phyloP scores from a whole-genome alignment of 345 rosid genomes.

The Mallotus nudiflorus region DNA sequence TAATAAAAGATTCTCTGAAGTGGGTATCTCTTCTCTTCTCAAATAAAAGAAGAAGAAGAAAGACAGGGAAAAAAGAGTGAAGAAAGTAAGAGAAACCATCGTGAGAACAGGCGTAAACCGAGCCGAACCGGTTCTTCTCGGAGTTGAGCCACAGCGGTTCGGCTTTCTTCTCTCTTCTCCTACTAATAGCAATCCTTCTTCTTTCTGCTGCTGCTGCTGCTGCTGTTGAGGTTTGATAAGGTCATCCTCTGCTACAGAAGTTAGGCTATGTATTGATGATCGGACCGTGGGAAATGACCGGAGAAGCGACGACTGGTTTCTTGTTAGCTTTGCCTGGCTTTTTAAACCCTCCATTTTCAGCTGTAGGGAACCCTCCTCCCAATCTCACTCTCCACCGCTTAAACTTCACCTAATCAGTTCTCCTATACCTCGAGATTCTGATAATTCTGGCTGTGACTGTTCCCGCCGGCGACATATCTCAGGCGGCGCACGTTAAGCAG shows the following conservation, averaged over 20 bases:
- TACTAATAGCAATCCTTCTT: slow-evolving; percentile 20
- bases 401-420: neutral
- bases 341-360: slow-evolving; percentile 57
- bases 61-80: slow-evolving; percentile 46
- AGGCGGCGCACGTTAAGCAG: slow-evolving; percentile 40
- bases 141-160: slow-evolving; percentile 44
- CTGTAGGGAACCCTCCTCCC: too few species aligned
- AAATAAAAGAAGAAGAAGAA: slow-evolving; percentile 50
- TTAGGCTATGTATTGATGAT: slow-evolving; percentile 81
- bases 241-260: slow-evolving; percentile 62
- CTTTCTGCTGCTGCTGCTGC: slow-evolving; percentile 5
- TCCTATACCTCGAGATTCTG: slow-evolving; percentile 58
- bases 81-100: slow-evolving; percentile 54
- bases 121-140: slow-evolving; percentile 41
- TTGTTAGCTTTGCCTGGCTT: slow-evolving; percentile 65
- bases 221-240: slow-evolving; percentile 31
- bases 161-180: slow-evolving; percentile 38
- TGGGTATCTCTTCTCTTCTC: slow-evolving; percentile 54
- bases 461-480: slow-evolving; percentile 48
- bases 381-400: neutral
- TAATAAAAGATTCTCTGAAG: slow-evolving; percentile 79
- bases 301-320: slow-evolving; percentile 85
- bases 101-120: slow-evolving; percentile 57
- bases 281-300: slow-evolving; percentile 82
- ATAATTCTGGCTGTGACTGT: slow-evolving; percentile 30